Evolutionary conservation across 2,329 filamentous ascomycete genomes (phyloP).

Genomic region (Scopulariopsis brevicaulis): DNA sequence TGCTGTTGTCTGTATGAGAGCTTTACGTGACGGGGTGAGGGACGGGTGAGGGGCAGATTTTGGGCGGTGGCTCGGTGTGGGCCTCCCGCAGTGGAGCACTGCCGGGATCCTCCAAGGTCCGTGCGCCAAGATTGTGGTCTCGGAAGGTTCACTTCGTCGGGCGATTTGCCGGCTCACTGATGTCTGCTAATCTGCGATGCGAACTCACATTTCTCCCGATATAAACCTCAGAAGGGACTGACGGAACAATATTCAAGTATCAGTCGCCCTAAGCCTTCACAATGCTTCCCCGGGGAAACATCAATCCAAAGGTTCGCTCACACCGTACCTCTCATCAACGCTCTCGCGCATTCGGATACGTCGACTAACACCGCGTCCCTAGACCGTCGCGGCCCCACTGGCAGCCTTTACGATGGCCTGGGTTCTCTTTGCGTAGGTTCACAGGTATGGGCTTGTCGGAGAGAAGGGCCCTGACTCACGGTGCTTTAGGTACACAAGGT

Average conservation of each 20-base stretch:
- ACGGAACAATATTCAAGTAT: neutral
- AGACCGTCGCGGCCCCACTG: slow-evolving; percentile 35
- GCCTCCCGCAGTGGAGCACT: neutral
- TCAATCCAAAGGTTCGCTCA: slow-evolving; percentile 7
- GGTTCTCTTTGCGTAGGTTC: slow-evolving; percentile 32
- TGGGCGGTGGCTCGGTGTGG: neutral
- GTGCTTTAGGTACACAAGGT: slow-evolving; percentile 24
- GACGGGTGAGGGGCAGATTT: neutral
- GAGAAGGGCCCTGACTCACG: neutral
- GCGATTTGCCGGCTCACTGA: neutral
- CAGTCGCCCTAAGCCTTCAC: neutral
- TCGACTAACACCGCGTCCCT: neutral
- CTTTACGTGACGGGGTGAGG: slow-evolving; percentile 3
- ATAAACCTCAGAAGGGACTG: neutral
- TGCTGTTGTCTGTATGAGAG: slow-evolving; percentile 15
- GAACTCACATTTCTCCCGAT: neutral
- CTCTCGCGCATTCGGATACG: neutral
- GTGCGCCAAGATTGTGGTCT: neutral
- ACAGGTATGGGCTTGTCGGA: too few relatives aligned
- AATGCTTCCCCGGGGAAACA: slow-evolving; percentile 6
- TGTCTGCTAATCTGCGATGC: neutral
- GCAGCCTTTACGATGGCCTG: slow-evolving; percentile 44
- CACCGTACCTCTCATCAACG: slow-evolving; percentile 6
- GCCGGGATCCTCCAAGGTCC: neutral
- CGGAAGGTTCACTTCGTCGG: neutral